Base-by-base conservation (phyloP, 2,329 filamentous ascomycete species). In the Cercospora sp. region DNA sequence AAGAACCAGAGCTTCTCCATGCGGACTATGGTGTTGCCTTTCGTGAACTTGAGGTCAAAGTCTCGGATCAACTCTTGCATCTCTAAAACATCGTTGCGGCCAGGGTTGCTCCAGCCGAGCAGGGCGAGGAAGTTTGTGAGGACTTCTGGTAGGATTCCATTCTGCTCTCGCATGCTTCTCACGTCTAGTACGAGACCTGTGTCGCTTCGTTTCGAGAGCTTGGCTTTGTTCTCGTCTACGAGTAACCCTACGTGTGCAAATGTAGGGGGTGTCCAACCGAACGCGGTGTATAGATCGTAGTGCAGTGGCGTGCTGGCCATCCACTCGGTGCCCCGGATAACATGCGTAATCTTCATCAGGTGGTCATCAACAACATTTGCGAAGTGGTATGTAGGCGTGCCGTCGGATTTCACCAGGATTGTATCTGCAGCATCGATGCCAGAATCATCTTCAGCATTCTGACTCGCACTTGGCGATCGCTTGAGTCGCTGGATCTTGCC, bases 341-440 rank as follows among this genome's bases (percentile, higher is more conserved):
- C 95, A 79, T 98, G 94, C 0, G 94, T 97, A 73, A 99, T 96
- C 68, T 92, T 83, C 95, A 99, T 99, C 68, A 91, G 84, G 78
- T 97, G 92, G 76, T 99, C 95, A 76, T 99, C 95, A 4, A 99
- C 90, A 8, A 99, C 94, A 76, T 98, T 99, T 4, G 95, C 95
- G 69, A 99, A 90, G 79, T 99, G 95, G 76, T 99, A 99, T 0
- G 96, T 99, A 0, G 95, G 95, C 71, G 91, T 91, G 0, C 93
- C 94, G 77, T 99, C 95, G 0, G 89, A 90, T 79, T 99, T 99
- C 68, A 97, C 83, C 48, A 99, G 84, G 69, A 99, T 91, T 20
- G 93, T 94, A 75, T 98, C 94, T 72, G 95, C 92, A 71, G 85
- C 90, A 26, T 85, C 84, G 9, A 80, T 75, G 33, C 81, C 73